Evolutionary conservation across 352 stramenopile species (phyloP).

Genomic region (Pythium myriotylum): DNA sequence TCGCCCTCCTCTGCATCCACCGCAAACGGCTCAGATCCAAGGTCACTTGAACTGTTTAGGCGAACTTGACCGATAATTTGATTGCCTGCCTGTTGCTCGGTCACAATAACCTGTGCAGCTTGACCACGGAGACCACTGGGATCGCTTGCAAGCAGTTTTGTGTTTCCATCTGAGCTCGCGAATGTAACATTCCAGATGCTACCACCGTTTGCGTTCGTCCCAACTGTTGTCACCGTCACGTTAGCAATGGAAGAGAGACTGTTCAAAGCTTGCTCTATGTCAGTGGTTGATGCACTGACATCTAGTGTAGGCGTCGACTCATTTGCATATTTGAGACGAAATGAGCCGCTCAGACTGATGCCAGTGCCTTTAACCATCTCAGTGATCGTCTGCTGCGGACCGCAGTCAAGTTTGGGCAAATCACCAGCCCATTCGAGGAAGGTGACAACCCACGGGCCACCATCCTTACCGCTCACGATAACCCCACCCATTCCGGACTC

Average conservation of each 20-base stretch:
- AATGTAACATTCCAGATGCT: slow-evolving; percentile 54
- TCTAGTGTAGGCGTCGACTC: slow-evolving; percentile 33
- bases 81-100: slow-evolving; percentile 36
- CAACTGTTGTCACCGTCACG: slow-evolving; percentile 30
- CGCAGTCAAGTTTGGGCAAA: slow-evolving; percentile 40
- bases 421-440: slow-evolving; percentile 52
- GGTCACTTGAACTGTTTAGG: slow-evolving; percentile 8
- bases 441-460: slow-evolving; percentile 41
- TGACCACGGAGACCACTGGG: slow-evolving; percentile 30
- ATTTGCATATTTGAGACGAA: slow-evolving; percentile 34
- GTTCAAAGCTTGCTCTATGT: slow-evolving; percentile 40
- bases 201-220: slow-evolving; percentile 33
- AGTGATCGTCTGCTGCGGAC: slow-evolving; percentile 40
- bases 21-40: slow-evolving; percentile 31
- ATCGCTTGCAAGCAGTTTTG: slow-evolving; percentile 29
- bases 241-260: slow-evolving; percentile 23
- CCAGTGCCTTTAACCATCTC: slow-evolving; percentile 41
- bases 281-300: slow-evolving; percentile 27
- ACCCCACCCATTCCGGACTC: slow-evolving; percentile 34
- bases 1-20: slow-evolving; percentile 23
- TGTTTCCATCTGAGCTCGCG: slow-evolving; percentile 32
- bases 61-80: slow-evolving; percentile 32
- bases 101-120: slow-evolving; percentile 17
- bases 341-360: slow-evolving; percentile 32
- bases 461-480: slow-evolving; percentile 15